These are phyloP conservation scores for Citrus unshiu DNA, from an alignment of 345 rosid species.

Conservation along the genomic window DNA sequence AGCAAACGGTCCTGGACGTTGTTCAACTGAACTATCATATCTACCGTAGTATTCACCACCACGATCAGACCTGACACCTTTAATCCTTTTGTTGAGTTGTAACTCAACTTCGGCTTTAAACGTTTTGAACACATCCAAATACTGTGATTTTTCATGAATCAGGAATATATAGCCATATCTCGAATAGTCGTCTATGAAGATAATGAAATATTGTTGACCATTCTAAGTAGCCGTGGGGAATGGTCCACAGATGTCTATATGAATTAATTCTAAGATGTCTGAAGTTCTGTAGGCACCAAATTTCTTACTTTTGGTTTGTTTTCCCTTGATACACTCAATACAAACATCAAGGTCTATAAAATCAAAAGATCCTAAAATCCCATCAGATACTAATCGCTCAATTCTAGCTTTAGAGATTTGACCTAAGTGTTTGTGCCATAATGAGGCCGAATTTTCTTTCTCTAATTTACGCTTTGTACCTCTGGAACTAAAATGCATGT, in stretches of 20 bases:
- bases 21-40: no score
- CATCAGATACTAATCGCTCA: neutral
- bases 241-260: neutral
- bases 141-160: no score
- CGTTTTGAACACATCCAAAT: no score
- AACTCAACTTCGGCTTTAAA: no score
- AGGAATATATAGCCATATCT: neutral
- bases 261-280: neutral
- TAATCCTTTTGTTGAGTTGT: no score
- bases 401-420: constrained; percentile 1
- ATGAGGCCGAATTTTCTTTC: neutral
- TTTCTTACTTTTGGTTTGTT: neutral
- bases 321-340: neutral
- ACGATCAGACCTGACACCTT: neutral
- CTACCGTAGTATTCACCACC: no score
- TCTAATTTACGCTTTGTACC: neutral
- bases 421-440: constrained; percentile 3
- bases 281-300: neutral
- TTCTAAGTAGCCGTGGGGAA: no score
- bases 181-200: no score
- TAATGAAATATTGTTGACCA: no score
- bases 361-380: no score
- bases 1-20: no score
- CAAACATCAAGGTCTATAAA: neutral
- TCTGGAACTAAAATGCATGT: neutral